Base-by-base conservation (phyloP, 2,329 filamentous ascomycete species). In the Colletotrichum sp. region DNA sequence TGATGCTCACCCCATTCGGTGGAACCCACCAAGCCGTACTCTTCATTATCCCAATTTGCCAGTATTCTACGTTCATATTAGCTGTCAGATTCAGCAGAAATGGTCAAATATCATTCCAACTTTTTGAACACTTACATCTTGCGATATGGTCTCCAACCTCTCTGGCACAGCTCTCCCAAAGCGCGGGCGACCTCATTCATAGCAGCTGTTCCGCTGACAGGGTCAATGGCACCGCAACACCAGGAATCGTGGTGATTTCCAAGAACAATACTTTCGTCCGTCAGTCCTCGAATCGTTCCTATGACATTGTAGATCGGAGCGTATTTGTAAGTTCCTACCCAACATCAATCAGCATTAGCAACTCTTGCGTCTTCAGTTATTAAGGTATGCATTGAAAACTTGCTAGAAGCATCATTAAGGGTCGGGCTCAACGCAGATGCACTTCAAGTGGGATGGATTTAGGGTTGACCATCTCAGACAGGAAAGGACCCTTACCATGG, bases 1-100 rank as follows among this genome's bases (percentile, higher is more conserved):
- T 93, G 92, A 71, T 95, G 93, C 80, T 95, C 94, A 0, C 93
- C 92, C 93, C 55, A 95, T 81, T 95, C 94, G 0, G 94, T 95
- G 9, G 91, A 93, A 6, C 94, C 94, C 32, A 95, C 83, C 4
- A 95, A 85, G 2, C 93, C 93, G 79, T 95, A 95, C 82, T 95
- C 94, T 84, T 92, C 90, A 7, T 89, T 90, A 79, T 92, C 90
- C 90, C 90, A 92, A 32, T 81, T 83, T 60, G 92, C 92, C 79
- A 95, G 92, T 32, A 95, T 92, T 75, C 95, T 92, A 65, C 88
- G 83, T 44, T 91, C 86, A 2, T 9, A 59, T 59, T 12, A 59
- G 24, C 44, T 21, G 44, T 4, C 10, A 13, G 44, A 21, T 52
- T 21, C 44, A 21, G 44, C 10, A 7, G 10, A 13, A 52, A 13